These are phyloP conservation scores for Rhododendron mucronatum DNA, from an alignment of 148 eudicot genomes.

Conservation along the genomic window DNA sequence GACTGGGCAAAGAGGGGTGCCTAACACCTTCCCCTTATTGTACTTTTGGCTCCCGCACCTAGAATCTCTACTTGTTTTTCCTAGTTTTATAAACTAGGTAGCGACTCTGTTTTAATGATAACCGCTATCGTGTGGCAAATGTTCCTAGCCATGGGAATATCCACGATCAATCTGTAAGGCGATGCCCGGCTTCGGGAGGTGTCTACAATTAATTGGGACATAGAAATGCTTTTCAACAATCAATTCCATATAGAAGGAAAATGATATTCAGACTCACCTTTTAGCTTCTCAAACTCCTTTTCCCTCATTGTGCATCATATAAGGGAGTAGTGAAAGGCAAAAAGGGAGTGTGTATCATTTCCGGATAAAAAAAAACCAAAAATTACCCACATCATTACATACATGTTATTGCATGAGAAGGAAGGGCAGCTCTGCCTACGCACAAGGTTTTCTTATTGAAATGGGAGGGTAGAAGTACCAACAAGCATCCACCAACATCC, in stretches of 20 bases:
- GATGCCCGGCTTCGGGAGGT: too few relatives aligned
- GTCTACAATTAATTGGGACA: not conserved
- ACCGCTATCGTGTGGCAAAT: too few relatives aligned
- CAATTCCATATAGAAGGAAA: not conserved
- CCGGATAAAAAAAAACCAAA: too few relatives aligned
- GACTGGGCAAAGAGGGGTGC: too few relatives aligned
- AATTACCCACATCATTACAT: not conserved
- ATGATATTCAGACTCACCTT: not conserved
- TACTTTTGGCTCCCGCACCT: too few relatives aligned
- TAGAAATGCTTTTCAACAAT: not conserved
- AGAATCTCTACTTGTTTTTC: too few relatives aligned
- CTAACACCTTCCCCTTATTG: too few relatives aligned
- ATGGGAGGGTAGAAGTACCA: slow-evolving; percentile 36
- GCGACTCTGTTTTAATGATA: too few relatives aligned
- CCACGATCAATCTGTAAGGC: too few relatives aligned
- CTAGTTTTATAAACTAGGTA: too few relatives aligned
- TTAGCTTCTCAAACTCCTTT: not conserved
- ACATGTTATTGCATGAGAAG: not conserved
- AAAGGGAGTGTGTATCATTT: not conserved
- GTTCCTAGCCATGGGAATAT: too few relatives aligned
- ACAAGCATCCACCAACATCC: slow-evolving; percentile 76
- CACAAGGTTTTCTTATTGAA: not conserved
- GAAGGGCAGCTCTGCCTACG: not conserved
- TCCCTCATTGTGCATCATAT: not conserved
- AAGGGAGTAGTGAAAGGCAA: not conserved